Evolutionary conservation across 257 asterid species (phyloP).

Genomic region (Scutellaria minor): DNA sequence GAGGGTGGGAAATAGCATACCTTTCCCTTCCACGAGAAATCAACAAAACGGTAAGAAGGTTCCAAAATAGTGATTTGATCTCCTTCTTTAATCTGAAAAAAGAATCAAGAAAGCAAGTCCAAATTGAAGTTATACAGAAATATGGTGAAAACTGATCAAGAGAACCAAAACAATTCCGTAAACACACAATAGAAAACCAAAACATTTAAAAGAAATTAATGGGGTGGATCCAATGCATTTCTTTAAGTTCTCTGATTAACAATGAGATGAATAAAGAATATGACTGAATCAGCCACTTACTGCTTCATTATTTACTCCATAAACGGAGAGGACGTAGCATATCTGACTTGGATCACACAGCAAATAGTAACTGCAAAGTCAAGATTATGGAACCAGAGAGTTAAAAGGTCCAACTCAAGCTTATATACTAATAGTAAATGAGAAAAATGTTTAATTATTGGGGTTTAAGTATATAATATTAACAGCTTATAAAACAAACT

Average conservation of each 20-base stretch:
- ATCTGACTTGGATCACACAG: constrained; percentile 79
- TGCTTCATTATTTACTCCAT: constrained; percentile 67
- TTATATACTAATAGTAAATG: background rate
- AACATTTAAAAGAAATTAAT: background rate
- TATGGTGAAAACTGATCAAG: constrained; percentile 14
- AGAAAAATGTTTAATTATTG: background rate
- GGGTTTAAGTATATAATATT: background rate
- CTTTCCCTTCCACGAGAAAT: constrained; percentile 86
- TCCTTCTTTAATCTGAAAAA: constrained; percentile 78
- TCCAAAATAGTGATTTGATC: constrained; percentile 77
- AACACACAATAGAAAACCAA: background rate
- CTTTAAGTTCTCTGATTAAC: constrained; percentile 2
- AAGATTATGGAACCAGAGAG: constrained; percentile 23
- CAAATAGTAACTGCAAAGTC: constrained; percentile 68
- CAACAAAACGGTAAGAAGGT: constrained; percentile 63
- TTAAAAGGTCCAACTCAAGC: constrained; percentile 19
- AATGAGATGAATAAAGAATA: constrained; percentile 11
- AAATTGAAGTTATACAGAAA: constrained; percentile 14
- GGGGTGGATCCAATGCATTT: background rate
- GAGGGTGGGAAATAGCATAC: constrained; percentile 42
- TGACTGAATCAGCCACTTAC: constrained; percentile 51
- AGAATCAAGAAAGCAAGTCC: constrained; percentile 23
- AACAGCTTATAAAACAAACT: constrained; percentile 10
- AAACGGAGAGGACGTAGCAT: constrained; percentile 71
- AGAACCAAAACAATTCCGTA: background rate